Evolutionary conservation across 495 filamentous ascomycete species (phyloP).

Genomic region (Talaromyces wortmannii): DNA sequence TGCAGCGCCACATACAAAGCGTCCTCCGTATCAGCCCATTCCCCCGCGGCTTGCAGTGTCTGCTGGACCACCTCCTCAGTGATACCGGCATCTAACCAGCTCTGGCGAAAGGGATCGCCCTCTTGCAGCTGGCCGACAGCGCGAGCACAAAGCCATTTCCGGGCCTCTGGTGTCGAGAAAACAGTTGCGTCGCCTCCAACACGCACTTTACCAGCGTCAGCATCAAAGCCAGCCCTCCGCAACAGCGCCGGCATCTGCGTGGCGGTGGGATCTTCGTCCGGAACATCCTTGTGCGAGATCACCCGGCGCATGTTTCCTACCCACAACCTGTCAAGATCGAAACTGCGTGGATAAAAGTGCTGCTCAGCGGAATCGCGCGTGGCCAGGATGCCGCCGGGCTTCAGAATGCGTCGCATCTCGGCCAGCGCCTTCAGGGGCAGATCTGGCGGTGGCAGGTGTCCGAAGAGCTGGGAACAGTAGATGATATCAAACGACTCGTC

Average conservation of each 20-base stretch:
- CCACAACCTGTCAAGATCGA: constrained; percentile 24
- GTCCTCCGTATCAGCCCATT: constrained; percentile 28
- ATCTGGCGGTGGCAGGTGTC: constrained; percentile 24
- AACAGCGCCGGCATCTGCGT: constrained; percentile 21
- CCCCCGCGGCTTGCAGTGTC: constrained; percentile 15
- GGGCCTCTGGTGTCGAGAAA: constrained; percentile 15
- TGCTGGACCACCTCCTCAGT: constrained; percentile 27
- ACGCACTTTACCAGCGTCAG: constrained; percentile 19
- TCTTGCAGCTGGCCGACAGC: constrained; percentile 18
- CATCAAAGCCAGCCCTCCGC: constrained; percentile 23
- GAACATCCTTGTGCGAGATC: constrained; percentile 9
- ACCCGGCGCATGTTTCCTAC: constrained; percentile 13
- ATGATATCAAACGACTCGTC: constrained; percentile 45
- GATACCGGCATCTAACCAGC: constrained; percentile 27
- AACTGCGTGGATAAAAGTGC: constrained; percentile 25
- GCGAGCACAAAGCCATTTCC: constrained; percentile 20
- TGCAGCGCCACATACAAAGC: constrained; percentile 28
- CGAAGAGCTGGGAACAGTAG: constrained; percentile 37
- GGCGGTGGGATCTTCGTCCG: constrained; percentile 13
- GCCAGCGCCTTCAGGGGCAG: constrained; percentile 20
- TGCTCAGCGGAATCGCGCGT: constrained; percentile 26
- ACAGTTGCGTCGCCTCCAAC: constrained; percentile 21
- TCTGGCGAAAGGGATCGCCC: constrained; percentile 26
- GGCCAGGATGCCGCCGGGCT: constrained; percentile 41
- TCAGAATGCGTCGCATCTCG: constrained; percentile 33